These are phyloP conservation scores for Escovopsis sp. DNA, from an alignment of 2,329 filamentous ascomycete species.

Conservation along the genomic window DNA sequence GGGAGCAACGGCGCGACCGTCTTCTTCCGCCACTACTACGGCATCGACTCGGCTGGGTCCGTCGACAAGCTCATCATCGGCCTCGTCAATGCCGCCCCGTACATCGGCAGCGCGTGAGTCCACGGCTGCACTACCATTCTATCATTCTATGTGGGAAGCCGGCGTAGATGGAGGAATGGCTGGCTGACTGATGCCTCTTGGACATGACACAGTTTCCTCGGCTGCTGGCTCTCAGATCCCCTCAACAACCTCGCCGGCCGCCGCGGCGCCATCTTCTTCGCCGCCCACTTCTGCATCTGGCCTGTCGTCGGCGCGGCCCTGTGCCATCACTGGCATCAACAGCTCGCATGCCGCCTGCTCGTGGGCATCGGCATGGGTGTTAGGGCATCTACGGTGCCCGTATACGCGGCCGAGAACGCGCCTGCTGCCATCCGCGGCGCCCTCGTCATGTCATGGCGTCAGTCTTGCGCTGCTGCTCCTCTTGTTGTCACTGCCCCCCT, in stretches of 20 bases:
- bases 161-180: no score
- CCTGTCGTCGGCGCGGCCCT: slow-evolving; percentile 49
- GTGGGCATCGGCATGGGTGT: slow-evolving; percentile 56
- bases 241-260: slow-evolving; percentile 32
- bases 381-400: slow-evolving; percentile 50
- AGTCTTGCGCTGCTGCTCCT: not conserved
- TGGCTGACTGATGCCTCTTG: slow-evolving; percentile 3
- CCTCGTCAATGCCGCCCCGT: slow-evolving; percentile 44
- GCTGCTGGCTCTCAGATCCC: slow-evolving; percentile 52
- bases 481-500: not conserved
- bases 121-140: slow-evolving; percentile 3
- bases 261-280: slow-evolving; percentile 48
- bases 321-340: slow-evolving; percentile 49
- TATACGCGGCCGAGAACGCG: slow-evolving; percentile 60
- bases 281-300: slow-evolving; percentile 55
- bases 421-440: slow-evolving; percentile 55
- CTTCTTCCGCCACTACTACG: slow-evolving; percentile 36
- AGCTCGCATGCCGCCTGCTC: slow-evolving; percentile 50
- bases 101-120: slow-evolving; percentile 28
- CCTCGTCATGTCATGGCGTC: slow-evolving; percentile 64
- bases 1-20: slow-evolving; percentile 47
- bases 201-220: slow-evolving; percentile 20
- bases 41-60: slow-evolving; percentile 17
- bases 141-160: no score
- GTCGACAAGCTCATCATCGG: slow-evolving; percentile 38